Base-by-base conservation (phyloP, 176 grass and related monocot genomes). In the Eremochloa ophiuroides region DNA sequence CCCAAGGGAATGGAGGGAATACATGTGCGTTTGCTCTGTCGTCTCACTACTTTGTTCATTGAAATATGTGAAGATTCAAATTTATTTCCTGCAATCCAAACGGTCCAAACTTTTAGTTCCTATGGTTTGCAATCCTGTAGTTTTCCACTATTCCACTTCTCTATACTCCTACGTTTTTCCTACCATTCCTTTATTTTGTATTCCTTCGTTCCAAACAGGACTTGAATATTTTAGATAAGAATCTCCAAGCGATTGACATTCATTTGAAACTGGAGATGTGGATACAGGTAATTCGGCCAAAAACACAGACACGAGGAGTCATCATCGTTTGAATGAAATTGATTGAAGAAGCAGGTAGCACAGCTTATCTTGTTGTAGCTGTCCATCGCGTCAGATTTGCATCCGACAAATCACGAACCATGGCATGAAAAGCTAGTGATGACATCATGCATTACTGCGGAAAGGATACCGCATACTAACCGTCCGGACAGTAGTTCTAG, bases 361-460 rank as follows among this genome's bases (percentile, higher is more conserved):
- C 37, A 28, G 23, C 13, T 17, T 17, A 14, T 46, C 38, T 44
- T 18, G 25, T 20, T n/a, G 77, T 69, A 48, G 18, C 29, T 59
- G 74, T 29, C 28, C 51, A n/a, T 76, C 42, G 23, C 28, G 26
- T 22, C n/a, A 22, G 42, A 22, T 64, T n/a, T 17, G 81, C 71
- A 10, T 55, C 44, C 44, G 71, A 66, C 81, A 66, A 66, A 41
- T 39, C 30, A 66, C 29, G 16, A 47, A 2, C 38, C n/a, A 7
- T 30, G 69, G 22, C 22, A 1, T 26, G 42, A 30, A 50, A 41
- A 1, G 29, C 25, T 35, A 63, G 41, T 48, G 83, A 39, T 85
- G 75, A 80, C 76, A 5, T 85, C 76, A 64, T 31, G 40, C 42
- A 73, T 80, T 80, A 50, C 23, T 0, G 11, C 10, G 43, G 71